These are phyloP conservation scores for Spathaspora sp. DNA, from an alignment of 1,139 yeast species.

Conservation along the genomic window DNA sequence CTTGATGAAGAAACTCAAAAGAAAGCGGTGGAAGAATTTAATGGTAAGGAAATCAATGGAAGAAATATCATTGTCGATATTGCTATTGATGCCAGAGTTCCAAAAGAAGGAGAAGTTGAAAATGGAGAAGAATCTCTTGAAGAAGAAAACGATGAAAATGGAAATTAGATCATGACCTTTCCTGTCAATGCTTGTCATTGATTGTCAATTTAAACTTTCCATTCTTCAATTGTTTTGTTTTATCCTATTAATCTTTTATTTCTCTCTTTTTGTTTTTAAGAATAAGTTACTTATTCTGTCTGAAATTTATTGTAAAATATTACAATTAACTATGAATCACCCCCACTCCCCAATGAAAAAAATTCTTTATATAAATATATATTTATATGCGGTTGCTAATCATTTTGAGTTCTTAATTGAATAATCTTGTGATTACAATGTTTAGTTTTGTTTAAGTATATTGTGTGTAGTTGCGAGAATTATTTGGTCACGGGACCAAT, in stretches of 20 bases:
- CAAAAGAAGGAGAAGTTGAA: conserved; percentile 18
- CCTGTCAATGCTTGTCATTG: neutral
- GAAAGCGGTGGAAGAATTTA: conserved; percentile 49
- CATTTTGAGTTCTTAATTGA: conserved; percentile 13
- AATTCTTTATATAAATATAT: neutral
- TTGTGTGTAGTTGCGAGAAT: too few species aligned
- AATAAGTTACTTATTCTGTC: neutral
- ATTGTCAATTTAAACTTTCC: neutral
- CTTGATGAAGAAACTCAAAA: conserved; percentile 46
- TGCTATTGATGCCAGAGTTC: conserved; percentile 51
- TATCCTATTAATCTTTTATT: neutral
- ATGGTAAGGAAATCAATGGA: conserved; percentile 53
- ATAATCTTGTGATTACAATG: conserved; percentile 2
- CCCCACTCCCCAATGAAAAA: too few species aligned
- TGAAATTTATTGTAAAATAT: neutral
- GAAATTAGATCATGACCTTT: neutral
- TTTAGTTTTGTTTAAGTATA: neutral
- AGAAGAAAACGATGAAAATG: conserved; percentile 6
- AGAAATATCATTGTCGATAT: conserved; percentile 54
- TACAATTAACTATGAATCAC: neutral
- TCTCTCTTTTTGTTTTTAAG: neutral
- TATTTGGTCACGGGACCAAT: neutral
- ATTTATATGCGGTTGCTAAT: neutral
- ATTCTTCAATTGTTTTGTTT: neutral
- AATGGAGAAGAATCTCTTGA: conserved; percentile 5